phyloP scores from a whole-genome alignment of 140 eudicot genomes.

The Eryngium alpinum region DNA sequence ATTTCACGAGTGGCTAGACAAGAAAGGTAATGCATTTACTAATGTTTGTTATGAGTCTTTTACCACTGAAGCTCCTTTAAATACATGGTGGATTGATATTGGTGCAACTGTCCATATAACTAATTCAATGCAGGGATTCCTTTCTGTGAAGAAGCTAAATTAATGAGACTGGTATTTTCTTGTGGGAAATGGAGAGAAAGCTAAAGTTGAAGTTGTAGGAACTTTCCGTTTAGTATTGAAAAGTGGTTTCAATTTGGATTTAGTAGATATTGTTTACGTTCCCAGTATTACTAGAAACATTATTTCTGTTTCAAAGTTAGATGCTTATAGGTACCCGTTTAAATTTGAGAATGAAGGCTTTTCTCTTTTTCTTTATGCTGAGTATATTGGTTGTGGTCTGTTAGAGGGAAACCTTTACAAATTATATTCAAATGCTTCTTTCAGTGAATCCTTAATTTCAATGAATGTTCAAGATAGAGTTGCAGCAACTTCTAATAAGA shows the following conservation, averaged over 20 bases:
- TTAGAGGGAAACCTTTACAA: neutral
- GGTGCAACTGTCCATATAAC: neutral
- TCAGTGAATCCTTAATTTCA: constrained; percentile 2
- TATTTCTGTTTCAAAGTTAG: neutral
- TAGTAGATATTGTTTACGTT: neutral
- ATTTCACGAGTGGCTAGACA: neutral
- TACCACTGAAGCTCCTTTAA: neutral
- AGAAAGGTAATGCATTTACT: neutral
- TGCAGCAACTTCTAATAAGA: neutral
- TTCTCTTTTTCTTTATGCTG: neutral
- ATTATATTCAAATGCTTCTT: neutral
- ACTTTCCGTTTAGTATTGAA: neutral
- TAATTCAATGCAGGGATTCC: neutral
- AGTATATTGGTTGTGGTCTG: neutral
- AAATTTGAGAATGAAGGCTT: neutral
- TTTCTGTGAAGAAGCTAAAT: neutral
- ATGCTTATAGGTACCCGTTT: neutral
- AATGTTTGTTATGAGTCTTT: neutral
- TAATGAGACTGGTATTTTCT: neutral
- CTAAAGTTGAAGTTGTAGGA: neutral
- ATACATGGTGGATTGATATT: neutral
- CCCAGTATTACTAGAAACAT: neutral
- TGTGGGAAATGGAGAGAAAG: neutral
- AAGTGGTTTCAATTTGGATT: neutral
- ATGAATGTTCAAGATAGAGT: neutral